Evolutionary conservation across 306 rosid genomes (phyloP), one percentile per base, ranked within the genome.

Genomic region (Morella rubra): DNA sequence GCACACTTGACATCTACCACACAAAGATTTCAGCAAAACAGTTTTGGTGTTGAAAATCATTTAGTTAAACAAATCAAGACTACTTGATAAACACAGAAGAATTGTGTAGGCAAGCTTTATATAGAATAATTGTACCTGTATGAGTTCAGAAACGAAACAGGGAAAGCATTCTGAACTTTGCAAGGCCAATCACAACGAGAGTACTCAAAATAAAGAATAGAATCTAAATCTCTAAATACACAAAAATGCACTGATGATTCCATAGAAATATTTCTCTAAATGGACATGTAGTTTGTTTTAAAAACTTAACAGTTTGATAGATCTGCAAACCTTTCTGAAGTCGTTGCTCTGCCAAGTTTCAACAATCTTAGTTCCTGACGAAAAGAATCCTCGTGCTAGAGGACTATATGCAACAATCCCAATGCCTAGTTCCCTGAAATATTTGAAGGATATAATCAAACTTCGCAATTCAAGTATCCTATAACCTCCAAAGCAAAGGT

Each of bases 371-470:
- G 89, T 8, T 3, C 96, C 93, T 0, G 85, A 74, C 2, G 93
- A 82, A 19, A 90, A 66, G 84, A 90, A 90, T 2, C 96, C 96
- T 58, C 84, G 62, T 41, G 90, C 96, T 12, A 90, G 85, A 77
- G 90, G 96, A 77, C 96, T 88, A 69, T 88, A 88, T 14, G 91
- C 86, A 60, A 88, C 91, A 51, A 91, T 88, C 54, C 93, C 96
- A 53, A 86, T 88, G 42, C 93, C 91, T 4, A 90, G 85, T 47
- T 87, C 91, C 69, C 91, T 88, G 81, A 45, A 7, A 81, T 20
- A 9, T n/a, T 19, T 2, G 24, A 16, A 58, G 46, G 46, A 7
- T 1, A 37, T 45, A 20, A 44, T 73, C 55, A 70, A 22, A 49
- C 76, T 50, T 19, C 9, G 12, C 0, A 1, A 44, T 18, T 7